Evolutionary conservation across 108 stramenopile species (phyloP).

Genomic region (Epithemia pelagica): DNA sequence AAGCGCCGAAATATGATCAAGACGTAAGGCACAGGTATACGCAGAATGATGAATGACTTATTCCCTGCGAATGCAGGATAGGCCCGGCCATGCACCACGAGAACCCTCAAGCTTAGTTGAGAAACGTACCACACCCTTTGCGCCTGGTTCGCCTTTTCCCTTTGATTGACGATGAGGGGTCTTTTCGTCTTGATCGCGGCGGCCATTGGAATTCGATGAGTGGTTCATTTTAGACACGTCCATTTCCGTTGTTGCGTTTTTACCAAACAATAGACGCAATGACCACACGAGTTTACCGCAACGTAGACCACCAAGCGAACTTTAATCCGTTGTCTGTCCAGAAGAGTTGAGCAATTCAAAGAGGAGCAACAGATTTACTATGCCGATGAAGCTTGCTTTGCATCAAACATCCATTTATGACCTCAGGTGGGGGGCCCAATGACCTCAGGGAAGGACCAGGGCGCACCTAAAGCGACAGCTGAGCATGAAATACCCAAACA

Average conservation of each 20-base stretch:
- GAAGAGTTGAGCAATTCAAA: too few species aligned
- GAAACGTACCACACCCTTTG: slow-evolving; percentile 6
- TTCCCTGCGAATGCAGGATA: too few species aligned
- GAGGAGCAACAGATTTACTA: too few species aligned
- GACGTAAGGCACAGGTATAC: neutral
- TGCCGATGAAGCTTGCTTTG: too few species aligned
- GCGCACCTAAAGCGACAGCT: too few species aligned
- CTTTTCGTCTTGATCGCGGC: neutral
- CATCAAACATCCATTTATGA: too few species aligned
- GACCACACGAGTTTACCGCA: neutral
- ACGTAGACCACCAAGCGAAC: neutral
- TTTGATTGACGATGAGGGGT: slow-evolving; percentile 2
- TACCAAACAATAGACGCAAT: neutral
- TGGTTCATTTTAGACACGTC: neutral
- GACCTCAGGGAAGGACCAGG: too few species aligned
- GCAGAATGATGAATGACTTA: too few species aligned
- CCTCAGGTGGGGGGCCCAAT: too few species aligned
- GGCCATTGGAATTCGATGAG: neutral
- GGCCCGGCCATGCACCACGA: too few species aligned
- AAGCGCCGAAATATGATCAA: neutral
- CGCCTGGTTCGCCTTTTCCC: slow-evolving; percentile 1
- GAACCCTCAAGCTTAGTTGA: too few species aligned
- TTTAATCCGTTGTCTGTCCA: neutral
- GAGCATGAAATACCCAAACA: too few species aligned
- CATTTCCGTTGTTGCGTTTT: slow-evolving; percentile 4